These are phyloP conservation scores for Scheffersomyces lignicola DNA, from an alignment of 1,139 yeast genomes.

Conservation along the genomic window DNA sequence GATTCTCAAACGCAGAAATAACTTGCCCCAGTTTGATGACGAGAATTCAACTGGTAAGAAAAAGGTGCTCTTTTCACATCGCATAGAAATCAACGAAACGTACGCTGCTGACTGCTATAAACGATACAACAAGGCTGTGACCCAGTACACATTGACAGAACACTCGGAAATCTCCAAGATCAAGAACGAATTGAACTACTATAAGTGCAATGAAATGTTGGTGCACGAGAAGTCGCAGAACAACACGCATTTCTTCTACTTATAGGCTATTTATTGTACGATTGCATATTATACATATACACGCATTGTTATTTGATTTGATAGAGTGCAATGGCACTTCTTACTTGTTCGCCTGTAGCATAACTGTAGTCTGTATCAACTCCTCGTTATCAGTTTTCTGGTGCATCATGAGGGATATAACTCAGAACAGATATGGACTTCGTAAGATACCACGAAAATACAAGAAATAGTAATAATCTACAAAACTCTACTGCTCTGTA, in stretches of 20 bases:
- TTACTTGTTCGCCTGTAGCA: too few species aligned
- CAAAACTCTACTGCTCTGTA: too few species aligned
- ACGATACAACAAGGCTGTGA: slow-evolving; percentile 52
- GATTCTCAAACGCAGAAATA: slow-evolving; percentile 1
- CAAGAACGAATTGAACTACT: slow-evolving; percentile 50
- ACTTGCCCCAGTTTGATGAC: background rate
- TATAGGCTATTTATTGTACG: background rate
- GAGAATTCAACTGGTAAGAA: slow-evolving; percentile 10
- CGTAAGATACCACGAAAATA: too few species aligned
- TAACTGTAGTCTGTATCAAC: too few species aligned
- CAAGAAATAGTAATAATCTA: too few species aligned
- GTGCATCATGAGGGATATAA: too few species aligned
- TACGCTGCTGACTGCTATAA: slow-evolving; percentile 49
- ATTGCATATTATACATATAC: background rate
- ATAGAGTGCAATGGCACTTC: too few species aligned
- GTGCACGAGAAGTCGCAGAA: slow-evolving; percentile 53
- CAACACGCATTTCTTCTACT: slow-evolving; percentile 55
- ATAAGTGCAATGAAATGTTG: slow-evolving; percentile 55
- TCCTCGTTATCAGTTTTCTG: too few species aligned
- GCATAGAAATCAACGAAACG: slow-evolving; percentile 46
- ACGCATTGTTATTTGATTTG: background rate
- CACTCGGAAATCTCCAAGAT: slow-evolving; percentile 46
- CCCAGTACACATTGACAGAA: slow-evolving; percentile 50
- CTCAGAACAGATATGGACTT: too few species aligned
- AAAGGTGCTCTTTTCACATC: slow-evolving; percentile 44